phyloP scores from a whole-genome alignment of 495 filamentous ascomycete genomes.

The Penicillium steckii region DNA sequence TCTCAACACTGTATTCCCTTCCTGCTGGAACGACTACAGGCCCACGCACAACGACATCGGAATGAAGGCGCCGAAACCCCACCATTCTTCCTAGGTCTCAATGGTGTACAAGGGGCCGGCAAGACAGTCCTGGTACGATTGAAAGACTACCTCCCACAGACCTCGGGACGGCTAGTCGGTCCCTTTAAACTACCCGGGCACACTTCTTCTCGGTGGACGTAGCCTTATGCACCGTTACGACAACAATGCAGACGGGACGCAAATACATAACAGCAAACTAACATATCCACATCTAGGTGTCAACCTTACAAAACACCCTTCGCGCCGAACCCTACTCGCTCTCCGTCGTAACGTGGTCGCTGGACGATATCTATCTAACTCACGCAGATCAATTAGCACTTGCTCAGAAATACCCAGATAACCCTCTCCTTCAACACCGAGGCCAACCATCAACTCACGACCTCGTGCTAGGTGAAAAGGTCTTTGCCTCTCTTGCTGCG shows the following conservation, averaged over 20 bases:
- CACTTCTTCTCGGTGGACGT: neutral
- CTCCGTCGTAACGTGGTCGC: constrained; percentile 73
- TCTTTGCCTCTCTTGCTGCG: constrained; percentile 61
- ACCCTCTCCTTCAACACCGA: constrained; percentile 76
- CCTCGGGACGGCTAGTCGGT: constrained; percentile 10
- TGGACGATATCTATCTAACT: constrained; percentile 88
- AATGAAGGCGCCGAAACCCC: constrained; percentile 31
- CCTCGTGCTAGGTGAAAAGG: constrained; percentile 55
- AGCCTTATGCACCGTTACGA: neutral
- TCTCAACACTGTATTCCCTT: constrained; percentile 85
- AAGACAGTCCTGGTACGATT: constrained; percentile 78
- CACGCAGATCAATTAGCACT: constrained; percentile 70
- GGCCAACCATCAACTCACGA: constrained; percentile 90
- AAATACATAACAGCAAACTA: neutral
- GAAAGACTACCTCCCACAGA: constrained; percentile 7
- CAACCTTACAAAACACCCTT: constrained; percentile 64
- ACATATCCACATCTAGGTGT: constrained; percentile 45
- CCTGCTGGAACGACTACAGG: constrained; percentile 63
- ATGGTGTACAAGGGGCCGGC: constrained; percentile 79
- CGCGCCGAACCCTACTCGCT: constrained; percentile 64
- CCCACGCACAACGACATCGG: constrained; percentile 43
- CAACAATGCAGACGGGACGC: neutral
- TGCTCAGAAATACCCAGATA: constrained; percentile 59
- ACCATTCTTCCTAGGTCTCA: constrained; percentile 61
- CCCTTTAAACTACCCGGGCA: constrained; percentile 3